phyloP scores from a whole-genome alignment of 176 grass and related monocot species.

The Chloris gayana region DNA sequence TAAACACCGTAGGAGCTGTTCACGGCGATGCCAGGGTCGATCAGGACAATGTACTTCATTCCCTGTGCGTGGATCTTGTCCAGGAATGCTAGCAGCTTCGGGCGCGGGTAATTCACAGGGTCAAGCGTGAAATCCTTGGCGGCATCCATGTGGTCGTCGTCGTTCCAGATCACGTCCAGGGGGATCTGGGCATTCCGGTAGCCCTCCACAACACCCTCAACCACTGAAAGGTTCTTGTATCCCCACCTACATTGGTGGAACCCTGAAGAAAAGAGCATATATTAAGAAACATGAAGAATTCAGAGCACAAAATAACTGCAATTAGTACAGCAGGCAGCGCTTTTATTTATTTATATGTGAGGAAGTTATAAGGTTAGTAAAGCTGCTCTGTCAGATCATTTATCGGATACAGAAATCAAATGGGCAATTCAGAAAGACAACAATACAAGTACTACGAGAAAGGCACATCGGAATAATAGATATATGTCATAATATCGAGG shows the following conservation, averaged over 20 bases:
- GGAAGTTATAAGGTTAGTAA: not conserved
- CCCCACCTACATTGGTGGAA: constrained; percentile 99
- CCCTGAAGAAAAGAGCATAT: constrained; percentile 42
- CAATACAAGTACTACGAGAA: not conserved
- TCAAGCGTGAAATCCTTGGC: constrained; percentile 91
- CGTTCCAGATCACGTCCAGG: constrained; percentile 94
- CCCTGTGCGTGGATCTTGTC: constrained; percentile 70
- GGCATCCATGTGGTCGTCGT: constrained; percentile 94
- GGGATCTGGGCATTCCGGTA: constrained; percentile 83
- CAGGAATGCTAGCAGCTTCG: constrained; percentile 73
- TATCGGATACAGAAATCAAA: not conserved
- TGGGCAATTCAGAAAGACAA: not conserved
- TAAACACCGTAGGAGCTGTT: constrained; percentile 81
- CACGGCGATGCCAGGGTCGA: constrained; percentile 86
- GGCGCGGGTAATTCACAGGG: constrained; percentile 74
- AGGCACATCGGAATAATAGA: not conserved
- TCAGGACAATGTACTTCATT: constrained; percentile 95
- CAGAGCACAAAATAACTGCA: not conserved
- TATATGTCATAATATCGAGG: not conserved
- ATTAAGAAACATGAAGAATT: not conserved
- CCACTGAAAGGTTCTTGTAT: constrained; percentile 89
- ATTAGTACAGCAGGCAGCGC: not conserved
- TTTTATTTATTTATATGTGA: not conserved
- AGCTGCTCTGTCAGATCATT: not conserved
- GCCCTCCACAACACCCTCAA: constrained; percentile 77